Evolutionary conservation across 106 monocot genomes (phyloP).

Genomic region (Phalaenopsis equestris): DNA sequence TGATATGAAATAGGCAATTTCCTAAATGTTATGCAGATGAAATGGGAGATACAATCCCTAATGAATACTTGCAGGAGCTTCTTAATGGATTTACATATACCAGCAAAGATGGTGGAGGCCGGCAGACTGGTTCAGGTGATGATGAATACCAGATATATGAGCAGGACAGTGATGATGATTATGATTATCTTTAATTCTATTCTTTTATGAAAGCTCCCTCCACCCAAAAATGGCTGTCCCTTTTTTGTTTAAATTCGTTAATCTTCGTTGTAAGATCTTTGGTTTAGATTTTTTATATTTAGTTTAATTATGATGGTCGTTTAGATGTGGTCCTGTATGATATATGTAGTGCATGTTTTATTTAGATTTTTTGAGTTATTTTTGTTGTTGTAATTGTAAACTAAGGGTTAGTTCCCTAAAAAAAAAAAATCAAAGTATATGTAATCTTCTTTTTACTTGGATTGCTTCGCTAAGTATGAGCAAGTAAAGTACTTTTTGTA

Average conservation of each 20-base stretch:
- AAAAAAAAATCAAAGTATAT: too few relatives aligned
- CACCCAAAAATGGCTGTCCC: background rate
- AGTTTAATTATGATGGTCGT: background rate
- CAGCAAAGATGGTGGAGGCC: background rate
- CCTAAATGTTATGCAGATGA: constrained; percentile 7
- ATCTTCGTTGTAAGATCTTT: background rate
- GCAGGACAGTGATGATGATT: constrained; percentile 3
- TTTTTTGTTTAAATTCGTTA: background rate
- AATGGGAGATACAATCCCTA: background rate
- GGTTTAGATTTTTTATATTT: background rate
- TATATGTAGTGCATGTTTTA: too few relatives aligned
- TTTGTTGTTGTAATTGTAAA: too few relatives aligned
- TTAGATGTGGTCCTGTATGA: background rate
- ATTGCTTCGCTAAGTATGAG: too few relatives aligned
- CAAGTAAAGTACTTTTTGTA: too few relatives aligned
- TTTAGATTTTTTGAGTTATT: too few relatives aligned
- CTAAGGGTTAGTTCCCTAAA: too few relatives aligned
- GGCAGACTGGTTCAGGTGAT: background rate
- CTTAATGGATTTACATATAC: background rate
- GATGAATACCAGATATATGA: constrained; percentile 3
- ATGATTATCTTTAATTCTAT: background rate
- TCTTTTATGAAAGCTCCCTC: too few relatives aligned
- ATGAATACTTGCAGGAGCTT: constrained; percentile 7
- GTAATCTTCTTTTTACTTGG: too few relatives aligned
- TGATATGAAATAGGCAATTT: background rate